These are phyloP conservation scores for Crithidia thermophila DNA, from an alignment of 208 protist genomes.

Conservation along the genomic window DNA sequence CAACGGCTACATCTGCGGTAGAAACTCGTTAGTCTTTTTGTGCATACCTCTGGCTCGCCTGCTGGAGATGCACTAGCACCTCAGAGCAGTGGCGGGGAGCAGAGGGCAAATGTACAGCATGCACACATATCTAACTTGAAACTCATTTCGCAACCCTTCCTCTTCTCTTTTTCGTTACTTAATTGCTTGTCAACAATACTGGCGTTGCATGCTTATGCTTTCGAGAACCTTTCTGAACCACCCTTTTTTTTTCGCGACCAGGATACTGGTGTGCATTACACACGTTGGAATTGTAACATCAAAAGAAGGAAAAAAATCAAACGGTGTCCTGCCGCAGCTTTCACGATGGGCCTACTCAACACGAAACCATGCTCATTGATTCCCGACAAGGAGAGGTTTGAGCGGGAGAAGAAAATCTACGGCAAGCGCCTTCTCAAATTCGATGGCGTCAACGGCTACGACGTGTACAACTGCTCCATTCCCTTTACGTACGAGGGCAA, in stretches of 20 bases:
- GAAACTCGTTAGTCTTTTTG: no score
- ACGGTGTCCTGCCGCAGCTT: neutral
- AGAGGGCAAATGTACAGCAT: no score
- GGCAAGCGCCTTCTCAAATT: conserved; percentile 33
- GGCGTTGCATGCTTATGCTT: no score
- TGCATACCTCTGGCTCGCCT: no score
- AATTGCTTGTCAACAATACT: no score
- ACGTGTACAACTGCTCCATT: conserved; percentile 74
- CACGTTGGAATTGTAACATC: neutral
- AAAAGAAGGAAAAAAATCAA: neutral
- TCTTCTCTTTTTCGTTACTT: no score
- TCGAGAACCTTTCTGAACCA: no score
- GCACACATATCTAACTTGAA: no score
- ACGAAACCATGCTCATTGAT: conserved; percentile 48
- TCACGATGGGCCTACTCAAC: conserved; percentile 38
- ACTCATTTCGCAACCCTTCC: no score
- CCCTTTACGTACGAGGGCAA: conserved; percentile 60
- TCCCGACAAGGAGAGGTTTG: conserved; percentile 49
- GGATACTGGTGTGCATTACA: neutral
- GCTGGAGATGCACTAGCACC: no score
- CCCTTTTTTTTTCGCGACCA: neutral
- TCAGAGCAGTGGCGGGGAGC: no score
- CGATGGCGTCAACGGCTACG: conserved; percentile 43
- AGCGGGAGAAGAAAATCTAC: conserved; percentile 48
- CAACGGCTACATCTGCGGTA: no score